Base-by-base conservation (phyloP, 148 eudicot genomes). In the Silene uniflora region DNA sequence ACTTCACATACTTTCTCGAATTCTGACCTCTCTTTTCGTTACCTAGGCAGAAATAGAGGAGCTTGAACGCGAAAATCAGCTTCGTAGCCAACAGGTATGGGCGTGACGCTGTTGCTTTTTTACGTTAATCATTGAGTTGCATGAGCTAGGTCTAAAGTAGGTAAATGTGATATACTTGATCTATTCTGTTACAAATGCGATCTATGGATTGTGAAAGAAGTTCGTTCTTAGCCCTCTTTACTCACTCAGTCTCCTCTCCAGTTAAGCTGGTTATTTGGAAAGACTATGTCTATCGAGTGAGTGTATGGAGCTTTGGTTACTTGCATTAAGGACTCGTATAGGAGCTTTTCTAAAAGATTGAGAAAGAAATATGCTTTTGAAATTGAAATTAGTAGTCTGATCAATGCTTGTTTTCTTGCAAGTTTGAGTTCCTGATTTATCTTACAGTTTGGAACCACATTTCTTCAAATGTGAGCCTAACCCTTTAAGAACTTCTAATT, bases 51-150 rank as follows among this genome's bases (percentile, higher is more conserved):
- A 92, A 84, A 85, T 95, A 78, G 99, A 95, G 82, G 99, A 95
- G 86, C 99, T 95, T 81, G 98, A 90, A 79, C 94, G 85, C 80
- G 99, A 95, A 88, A 95, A 90, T 83, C 92, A 92, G 78, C 97
- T 95, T 62, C 99, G 89, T 83, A 86, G 79, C 77, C 96, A 95
- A 84, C 99, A 95, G 91, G 99, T 92, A 83, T 73, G 59, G 35
- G 62, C 58, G 5, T 13, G 63, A 21, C 14, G 76, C 76, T 75
- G 16, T 27, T 46, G 67, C 79, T 76, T 27, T 27, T 21, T 59
- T 7, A 72, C 54, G 56, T 24, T 72, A 52, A 17, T 18, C 22
- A 24, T 25, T 39, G 42, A 18, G 46, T 71, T 24, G 19, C 29
- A 54, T 21, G 29, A 25, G 21, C 64, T 22, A 42, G 46, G 27